These are phyloP conservation scores for Kwoniella dejecticola DNA, from an alignment of 768 basidiomycete species.

Conservation along the genomic window DNA sequence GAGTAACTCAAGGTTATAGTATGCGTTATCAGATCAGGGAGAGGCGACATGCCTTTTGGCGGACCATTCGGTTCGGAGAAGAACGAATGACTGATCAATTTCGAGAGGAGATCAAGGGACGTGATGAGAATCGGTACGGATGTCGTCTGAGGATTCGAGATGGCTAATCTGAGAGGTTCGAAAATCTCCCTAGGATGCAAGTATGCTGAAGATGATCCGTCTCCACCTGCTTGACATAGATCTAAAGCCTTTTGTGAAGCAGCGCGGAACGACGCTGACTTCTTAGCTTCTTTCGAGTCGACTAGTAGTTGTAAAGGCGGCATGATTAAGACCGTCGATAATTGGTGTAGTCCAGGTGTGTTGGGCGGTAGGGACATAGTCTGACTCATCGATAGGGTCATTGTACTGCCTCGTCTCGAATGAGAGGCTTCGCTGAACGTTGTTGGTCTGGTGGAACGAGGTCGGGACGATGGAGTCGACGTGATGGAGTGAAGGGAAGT, in stretches of 20 bases:
- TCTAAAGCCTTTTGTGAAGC: conserved; percentile 79
- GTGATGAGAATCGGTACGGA: conserved; percentile 93
- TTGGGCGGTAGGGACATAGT: conserved; percentile 14
- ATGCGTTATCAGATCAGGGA: conserved; percentile 90
- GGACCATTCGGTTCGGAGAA: conserved; percentile 77
- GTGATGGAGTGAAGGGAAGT: conserved; percentile 39
- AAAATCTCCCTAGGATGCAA: conserved; percentile 77
- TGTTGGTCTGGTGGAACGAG: conserved; percentile 19
- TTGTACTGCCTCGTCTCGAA: conserved; percentile 40
- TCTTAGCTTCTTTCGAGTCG: conserved; percentile 82
- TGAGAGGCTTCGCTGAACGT: conserved; percentile 16
- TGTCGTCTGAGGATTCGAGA: conserved; percentile 71
- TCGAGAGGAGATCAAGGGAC: conserved; percentile 94
- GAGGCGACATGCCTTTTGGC: conserved; percentile 69
- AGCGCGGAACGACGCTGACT: conserved; percentile 76
- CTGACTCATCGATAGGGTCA: conserved; percentile 47
- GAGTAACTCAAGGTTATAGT: conserved; percentile 91
- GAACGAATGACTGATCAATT: conserved; percentile 96
- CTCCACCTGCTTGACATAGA: conserved; percentile 62
- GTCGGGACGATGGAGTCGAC: conserved; percentile 32
- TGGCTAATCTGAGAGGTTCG: conserved; percentile 92
- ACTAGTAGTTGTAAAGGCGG: conserved; percentile 84
- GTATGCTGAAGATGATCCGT: conserved; percentile 66
- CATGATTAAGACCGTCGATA: conserved; percentile 56
- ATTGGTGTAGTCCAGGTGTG: conserved; percentile 35